Evolutionary conservation across 176 grass and related monocot genomes (phyloP), one percentile per base, ranked within the genome.

Genomic region (Themeda triandra): DNA sequence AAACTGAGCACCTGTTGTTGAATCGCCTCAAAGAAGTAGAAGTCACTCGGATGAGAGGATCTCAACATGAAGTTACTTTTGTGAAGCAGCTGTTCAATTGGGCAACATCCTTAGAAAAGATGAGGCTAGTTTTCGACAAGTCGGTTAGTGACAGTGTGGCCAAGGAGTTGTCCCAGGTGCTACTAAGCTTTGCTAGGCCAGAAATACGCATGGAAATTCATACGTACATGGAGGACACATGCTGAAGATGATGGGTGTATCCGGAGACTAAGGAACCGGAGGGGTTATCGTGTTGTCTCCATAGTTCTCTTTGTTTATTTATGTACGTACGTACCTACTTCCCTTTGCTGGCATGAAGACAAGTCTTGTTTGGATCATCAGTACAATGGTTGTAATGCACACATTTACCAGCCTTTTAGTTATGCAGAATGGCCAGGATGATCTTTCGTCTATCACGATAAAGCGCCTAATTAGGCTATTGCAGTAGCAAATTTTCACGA

Each of bases 11-110:
- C 36, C 42, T 45, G 13, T 13, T 13, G 42, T 45, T 45, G 42
- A 45, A 45, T 13, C 42, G 42, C 42, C 42, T 45, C 42, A 45
- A n/a, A 45, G 42, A 45, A 45, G 42, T 45, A 45, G 42, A 45
- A 13, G 12, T 45, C 42, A 3, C 3, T 45, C 0, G 42, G 42
- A 45, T 45, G 11, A 45, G 42, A 45, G 42, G 42, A 14, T 45
- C 42, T 45, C 12, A 45, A 45, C 42, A 45, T 45, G 42, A 45
- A 45, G 42, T 45, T 45, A 45, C 75, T 40, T 40, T 69, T 68
- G 45, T 56, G 45, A 36, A 77, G 63, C 32, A 35, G 18, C 65
- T 77, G 56, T 84, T 84, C 72, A 40, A 8, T 29, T 84, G 82
- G 44, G 72, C 36, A 10, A 75, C 72, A 2, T 10, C 2, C 10